A percentile compares a stretch with the other conserved stretches of the same genome.
Evolutionary conservation across 169 alveolate species (phyloP).

Genomic region (Plasmodium gallinaceum): DNA sequence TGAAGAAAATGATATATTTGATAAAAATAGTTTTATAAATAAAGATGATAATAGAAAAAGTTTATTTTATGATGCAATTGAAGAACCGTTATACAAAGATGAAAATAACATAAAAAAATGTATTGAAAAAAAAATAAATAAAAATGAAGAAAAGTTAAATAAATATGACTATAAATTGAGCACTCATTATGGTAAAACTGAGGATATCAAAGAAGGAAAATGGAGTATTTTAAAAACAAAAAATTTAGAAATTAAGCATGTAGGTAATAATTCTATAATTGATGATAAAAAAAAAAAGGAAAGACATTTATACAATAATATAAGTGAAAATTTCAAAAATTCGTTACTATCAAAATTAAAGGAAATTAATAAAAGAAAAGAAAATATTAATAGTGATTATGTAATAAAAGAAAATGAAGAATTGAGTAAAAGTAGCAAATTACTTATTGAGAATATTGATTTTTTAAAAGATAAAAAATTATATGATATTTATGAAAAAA

Average conservation of each 20-base stretch:
- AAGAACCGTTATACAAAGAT: too few relatives aligned
- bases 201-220: background rate
- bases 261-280: background rate
- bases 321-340: background rate
- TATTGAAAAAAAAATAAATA: background rate
- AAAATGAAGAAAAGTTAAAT: background rate
- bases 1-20: too few relatives aligned
- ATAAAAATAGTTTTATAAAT: too few relatives aligned
- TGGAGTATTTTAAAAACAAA: conserved; percentile 32
- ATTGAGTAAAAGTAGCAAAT: too few relatives aligned
- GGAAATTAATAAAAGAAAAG: background rate
- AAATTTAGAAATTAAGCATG: conserved; percentile 15
- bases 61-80: too few relatives aligned
- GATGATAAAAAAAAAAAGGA: background rate
- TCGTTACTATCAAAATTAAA: too few relatives aligned
- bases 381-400: background rate
- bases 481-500: background rate
- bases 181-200: background rate
- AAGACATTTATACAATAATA: background rate
- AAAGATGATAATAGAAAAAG: too few relatives aligned
- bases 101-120: too few relatives aligned
- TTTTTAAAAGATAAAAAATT: background rate
- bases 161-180: background rate
- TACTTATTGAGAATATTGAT: background rate
- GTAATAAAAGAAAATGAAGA: background rate